phyloP scores from a whole-genome alignment of 2,329 filamentous ascomycete genomes.

The Chrysoporthe deuterocubensis region DNA sequence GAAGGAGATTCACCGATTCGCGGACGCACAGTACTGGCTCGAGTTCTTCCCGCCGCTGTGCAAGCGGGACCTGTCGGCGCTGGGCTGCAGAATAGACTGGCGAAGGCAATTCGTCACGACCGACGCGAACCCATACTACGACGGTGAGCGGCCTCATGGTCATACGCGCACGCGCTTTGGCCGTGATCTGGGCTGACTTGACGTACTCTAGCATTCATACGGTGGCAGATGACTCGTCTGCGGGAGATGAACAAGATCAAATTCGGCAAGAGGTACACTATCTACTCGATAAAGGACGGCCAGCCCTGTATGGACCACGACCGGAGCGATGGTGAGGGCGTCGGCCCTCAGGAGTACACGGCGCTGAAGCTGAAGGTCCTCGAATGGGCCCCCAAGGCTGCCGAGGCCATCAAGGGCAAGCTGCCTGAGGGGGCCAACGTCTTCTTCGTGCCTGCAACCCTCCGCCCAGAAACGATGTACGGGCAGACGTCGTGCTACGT shows the following conservation, averaged over 20 bases:
- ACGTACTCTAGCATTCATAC: constrained; percentile 66
- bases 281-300: constrained; percentile 88
- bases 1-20: constrained; percentile 90
- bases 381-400: constrained; percentile 82
- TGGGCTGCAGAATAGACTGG: constrained; percentile 92
- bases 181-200: not conserved
- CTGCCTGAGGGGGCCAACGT: constrained; percentile 78
- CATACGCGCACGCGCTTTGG: not conserved
- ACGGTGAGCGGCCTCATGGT: constrained; percentile 47
- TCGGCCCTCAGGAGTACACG: constrained; percentile 70
- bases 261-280: constrained; percentile 84
- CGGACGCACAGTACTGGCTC: constrained; percentile 91
- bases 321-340: constrained; percentile 47
- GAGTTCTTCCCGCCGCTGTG: constrained; percentile 86
- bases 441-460: constrained; percentile 88
- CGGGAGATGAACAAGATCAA: constrained; percentile 91
- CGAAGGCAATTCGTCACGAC: constrained; percentile 91
- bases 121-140: constrained; percentile 95
- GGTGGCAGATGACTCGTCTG: constrained; percentile 96
- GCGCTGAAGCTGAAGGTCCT: constrained; percentile 89
- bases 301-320: constrained; percentile 66
- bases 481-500: constrained; percentile 97
- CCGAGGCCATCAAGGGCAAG: constrained; percentile 73
- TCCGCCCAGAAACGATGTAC: constrained; percentile 98
- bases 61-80: constrained; percentile 76